phyloP scores from a whole-genome alignment of 73 alveolate species.

The Paramecium bursaria region DNA sequence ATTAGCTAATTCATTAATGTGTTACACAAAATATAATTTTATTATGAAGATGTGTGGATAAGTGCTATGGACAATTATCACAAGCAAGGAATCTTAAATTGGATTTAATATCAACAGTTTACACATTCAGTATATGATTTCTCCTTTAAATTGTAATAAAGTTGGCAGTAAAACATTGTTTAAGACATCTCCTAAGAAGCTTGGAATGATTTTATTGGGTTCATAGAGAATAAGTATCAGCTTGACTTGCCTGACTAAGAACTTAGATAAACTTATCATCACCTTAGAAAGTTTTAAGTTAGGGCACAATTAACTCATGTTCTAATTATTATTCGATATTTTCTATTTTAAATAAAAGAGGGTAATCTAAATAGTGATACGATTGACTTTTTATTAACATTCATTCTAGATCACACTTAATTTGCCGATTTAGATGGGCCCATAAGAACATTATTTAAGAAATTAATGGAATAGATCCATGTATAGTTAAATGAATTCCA shows the following conservation, averaged over 20 bases:
- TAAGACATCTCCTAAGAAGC: slow-evolving; percentile 55
- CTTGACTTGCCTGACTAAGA: slow-evolving; percentile 19
- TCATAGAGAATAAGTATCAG: slow-evolving; percentile 14
- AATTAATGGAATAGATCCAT: slow-evolving; percentile 6
- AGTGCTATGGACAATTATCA: slow-evolving; percentile 51
- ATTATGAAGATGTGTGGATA: background rate
- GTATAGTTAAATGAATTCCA: background rate
- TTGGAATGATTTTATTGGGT: slow-evolving; percentile 34
- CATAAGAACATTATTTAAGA: slow-evolving; percentile 5
- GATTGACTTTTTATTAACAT: background rate
- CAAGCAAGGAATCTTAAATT: slow-evolving; percentile 32
- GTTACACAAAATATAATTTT: background rate
- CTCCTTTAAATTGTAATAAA: background rate
- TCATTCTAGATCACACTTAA: background rate
- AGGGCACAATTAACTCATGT: background rate
- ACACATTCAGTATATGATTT: slow-evolving; percentile 48
- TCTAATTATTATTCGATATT: slow-evolving; percentile 30
- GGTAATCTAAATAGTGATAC: background rate
- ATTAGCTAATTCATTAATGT: slow-evolving; percentile 22
- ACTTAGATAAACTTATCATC: background rate
- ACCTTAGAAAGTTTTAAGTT: slow-evolving; percentile 19
- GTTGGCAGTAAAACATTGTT: slow-evolving; percentile 28
- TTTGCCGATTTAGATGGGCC: slow-evolving; percentile 10
- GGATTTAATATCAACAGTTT: slow-evolving; percentile 14
- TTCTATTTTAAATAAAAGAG: background rate